Evolutionary conservation across 331 rosid genomes (phyloP).

Genomic region (Cydonia oblonga): DNA sequence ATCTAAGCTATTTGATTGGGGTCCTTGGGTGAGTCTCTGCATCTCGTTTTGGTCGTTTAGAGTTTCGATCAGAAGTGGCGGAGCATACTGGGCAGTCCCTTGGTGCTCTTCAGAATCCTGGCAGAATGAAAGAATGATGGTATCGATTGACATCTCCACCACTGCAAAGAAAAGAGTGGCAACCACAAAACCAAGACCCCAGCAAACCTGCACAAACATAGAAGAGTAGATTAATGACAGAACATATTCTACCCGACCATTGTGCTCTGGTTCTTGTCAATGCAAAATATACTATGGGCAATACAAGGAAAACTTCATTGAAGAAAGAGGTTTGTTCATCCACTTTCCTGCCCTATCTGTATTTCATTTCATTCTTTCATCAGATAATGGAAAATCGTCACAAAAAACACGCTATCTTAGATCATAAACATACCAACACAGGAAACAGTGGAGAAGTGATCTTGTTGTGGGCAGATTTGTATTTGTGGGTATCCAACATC

Average conservation of each 20-base stretch:
- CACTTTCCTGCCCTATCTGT: background rate
- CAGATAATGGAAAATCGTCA: background rate
- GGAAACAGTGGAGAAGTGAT: constrained; percentile 90
- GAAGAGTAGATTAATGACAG: background rate
- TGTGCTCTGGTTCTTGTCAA: background rate
- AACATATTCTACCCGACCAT: background rate
- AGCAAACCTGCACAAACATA: constrained; percentile 56
- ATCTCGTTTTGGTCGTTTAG: constrained; percentile 76
- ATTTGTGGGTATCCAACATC: constrained; percentile 82
- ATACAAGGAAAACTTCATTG: background rate
- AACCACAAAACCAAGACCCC: constrained; percentile 84
- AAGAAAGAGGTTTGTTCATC: background rate
- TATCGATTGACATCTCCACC: constrained; percentile 96
- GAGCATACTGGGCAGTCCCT: constrained; percentile 95
- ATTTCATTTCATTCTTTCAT: background rate
- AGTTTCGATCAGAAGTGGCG: constrained; percentile 89
- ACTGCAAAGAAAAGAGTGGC: constrained; percentile 92
- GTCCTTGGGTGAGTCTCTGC: constrained; percentile 91
- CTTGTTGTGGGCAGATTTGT: constrained; percentile 65
- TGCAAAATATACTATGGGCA: background rate
- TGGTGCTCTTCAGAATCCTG: constrained; percentile 98
- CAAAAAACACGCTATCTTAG: background rate
- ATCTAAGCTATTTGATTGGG: constrained; percentile 21
- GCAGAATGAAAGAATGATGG: constrained; percentile 88
- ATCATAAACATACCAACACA: constrained; percentile 53